phyloP scores from a whole-genome alignment of 2,329 filamentous ascomycete species.

The Neopestalotiopsis sp. region DNA sequence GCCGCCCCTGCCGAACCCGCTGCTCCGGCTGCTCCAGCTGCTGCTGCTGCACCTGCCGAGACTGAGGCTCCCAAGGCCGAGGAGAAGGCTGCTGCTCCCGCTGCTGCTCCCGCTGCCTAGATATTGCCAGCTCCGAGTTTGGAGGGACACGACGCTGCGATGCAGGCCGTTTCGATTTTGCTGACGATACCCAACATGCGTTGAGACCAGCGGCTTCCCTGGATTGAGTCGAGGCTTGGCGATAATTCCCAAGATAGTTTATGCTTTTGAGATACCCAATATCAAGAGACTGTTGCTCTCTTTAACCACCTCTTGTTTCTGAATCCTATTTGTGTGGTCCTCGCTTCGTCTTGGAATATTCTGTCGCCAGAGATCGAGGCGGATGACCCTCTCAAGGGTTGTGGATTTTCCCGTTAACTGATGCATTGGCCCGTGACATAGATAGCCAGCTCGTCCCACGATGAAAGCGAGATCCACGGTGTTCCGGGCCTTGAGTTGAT shows the following conservation, averaged over 20 bases:
- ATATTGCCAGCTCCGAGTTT: neutral
- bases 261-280: constrained; percentile 16
- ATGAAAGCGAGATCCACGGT: neutral
- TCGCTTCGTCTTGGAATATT: neutral
- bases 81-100: constrained; percentile 16
- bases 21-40: neutral
- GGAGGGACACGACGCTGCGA: neutral
- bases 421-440: neutral
- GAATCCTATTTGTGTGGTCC: neutral
- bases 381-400: neutral
- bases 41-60: constrained; percentile 9
- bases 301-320: neutral
- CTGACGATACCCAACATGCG: neutral
- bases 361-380: neutral
- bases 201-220: neutral
- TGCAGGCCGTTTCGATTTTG: neutral
- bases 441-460: neutral
- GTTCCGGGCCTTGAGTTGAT: neutral
- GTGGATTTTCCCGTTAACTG: neutral
- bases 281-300: constrained; percentile 6
- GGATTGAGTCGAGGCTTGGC: neutral
- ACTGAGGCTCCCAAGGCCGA: constrained; percentile 17
- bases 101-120: constrained; percentile 5
- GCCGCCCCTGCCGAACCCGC: constrained; percentile 5
- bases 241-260: constrained; percentile 9